Evolutionary conservation across 2,329 filamentous ascomycete species (phyloP).

Genomic region (Eutypella sp.): DNA sequence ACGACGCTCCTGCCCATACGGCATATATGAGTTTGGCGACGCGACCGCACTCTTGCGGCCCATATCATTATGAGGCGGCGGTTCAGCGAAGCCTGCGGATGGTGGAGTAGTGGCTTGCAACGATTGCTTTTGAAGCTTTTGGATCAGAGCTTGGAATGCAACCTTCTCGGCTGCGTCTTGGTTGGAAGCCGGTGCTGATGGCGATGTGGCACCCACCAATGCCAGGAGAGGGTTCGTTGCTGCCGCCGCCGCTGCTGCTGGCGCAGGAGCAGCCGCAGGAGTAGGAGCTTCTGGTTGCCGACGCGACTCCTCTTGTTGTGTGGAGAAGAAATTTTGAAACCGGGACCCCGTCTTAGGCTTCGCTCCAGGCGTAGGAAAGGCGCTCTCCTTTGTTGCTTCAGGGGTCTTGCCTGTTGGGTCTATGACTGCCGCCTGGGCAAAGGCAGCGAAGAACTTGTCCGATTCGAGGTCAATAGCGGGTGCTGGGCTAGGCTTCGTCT

Average conservation of each 20-base stretch:
- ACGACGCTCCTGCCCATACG: slow-evolving; percentile 40
- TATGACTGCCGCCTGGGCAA: slow-evolving; percentile 34
- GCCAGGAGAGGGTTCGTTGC: slow-evolving; percentile 26
- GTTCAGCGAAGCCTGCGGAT: slow-evolving; percentile 24
- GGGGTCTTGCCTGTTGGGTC: slow-evolving; percentile 48
- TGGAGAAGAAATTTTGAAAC: slow-evolving; percentile 76
- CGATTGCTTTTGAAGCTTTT: slow-evolving; percentile 68
- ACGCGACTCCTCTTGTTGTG: slow-evolving; percentile 50
- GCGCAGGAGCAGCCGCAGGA: slow-evolving; percentile 30
- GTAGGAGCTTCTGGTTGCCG: slow-evolving; percentile 45
- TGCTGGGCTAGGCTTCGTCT: slow-evolving; percentile 52
- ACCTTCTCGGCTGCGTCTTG: slow-evolving; percentile 69
- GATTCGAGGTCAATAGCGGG: slow-evolving; percentile 62
- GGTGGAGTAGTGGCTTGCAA: slow-evolving; percentile 39
- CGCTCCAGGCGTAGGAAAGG: slow-evolving; percentile 25
- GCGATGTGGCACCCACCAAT: slow-evolving; percentile 26
- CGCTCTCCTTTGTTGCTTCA: slow-evolving; percentile 39
- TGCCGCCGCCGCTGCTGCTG: slow-evolving; percentile 17
- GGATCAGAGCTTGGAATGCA: slow-evolving; percentile 76
- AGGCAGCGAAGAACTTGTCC: slow-evolving; percentile 71
- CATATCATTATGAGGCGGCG: slow-evolving; percentile 23
- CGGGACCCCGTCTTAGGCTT: slow-evolving; percentile 63
- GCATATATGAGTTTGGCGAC: slow-evolving; percentile 46
- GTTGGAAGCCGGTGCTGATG: slow-evolving; percentile 10
- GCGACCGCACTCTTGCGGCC: slow-evolving; percentile 34